These are phyloP conservation scores for Diaporthe citri DNA, from an alignment of 2,329 filamentous ascomycete species.

Conservation along the genomic window DNA sequence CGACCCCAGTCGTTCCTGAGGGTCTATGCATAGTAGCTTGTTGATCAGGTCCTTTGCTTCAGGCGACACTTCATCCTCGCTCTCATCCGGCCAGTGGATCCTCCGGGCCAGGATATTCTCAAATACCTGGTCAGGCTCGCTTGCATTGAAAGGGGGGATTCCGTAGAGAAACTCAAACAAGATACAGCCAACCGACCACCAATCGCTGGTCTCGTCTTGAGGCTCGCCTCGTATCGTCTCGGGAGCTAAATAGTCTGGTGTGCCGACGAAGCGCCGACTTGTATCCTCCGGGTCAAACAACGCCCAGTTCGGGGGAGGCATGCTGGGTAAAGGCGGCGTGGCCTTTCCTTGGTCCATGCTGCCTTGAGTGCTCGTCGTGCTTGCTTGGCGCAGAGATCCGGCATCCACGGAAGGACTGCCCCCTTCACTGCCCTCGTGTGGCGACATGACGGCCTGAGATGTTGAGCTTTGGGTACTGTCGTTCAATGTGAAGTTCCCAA, in stretches of 20 bases:
- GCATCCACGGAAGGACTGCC: conserved; percentile 83
- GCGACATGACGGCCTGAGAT: conserved; percentile 65
- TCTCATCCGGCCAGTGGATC: conserved; percentile 92
- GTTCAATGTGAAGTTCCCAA: conserved; percentile 81
- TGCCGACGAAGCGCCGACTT: conserved; percentile 93
- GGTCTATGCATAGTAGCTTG: conserved; percentile 87
- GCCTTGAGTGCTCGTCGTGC: conserved; percentile 57
- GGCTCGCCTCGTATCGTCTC: conserved; percentile 96
- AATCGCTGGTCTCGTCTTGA: conserved; percentile 98
- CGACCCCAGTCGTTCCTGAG: conserved; percentile 83
- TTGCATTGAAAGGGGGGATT: conserved; percentile 91
- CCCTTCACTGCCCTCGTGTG: conserved; percentile 79
- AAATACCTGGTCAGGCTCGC: conserved; percentile 92
- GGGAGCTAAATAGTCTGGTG: conserved; percentile 95
- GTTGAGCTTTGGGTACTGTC: conserved; percentile 63
- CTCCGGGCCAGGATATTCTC: conserved; percentile 92
- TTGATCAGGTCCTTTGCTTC: conserved; percentile 97
- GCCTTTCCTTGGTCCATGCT: conserved; percentile 66
- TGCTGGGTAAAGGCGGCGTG: conserved; percentile 73
- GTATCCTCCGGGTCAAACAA: conserved; percentile 96
- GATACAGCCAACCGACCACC: conserved; percentile 99
- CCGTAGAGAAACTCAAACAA: conserved; percentile 97
- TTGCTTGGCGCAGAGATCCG: conserved; percentile 70
- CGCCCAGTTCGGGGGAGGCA: conserved; percentile 91
- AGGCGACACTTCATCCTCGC: conserved; percentile 82